phyloP scores from a whole-genome alignment of 108 stramenopile genomes.

The Nitzschia inconspicua region DNA sequence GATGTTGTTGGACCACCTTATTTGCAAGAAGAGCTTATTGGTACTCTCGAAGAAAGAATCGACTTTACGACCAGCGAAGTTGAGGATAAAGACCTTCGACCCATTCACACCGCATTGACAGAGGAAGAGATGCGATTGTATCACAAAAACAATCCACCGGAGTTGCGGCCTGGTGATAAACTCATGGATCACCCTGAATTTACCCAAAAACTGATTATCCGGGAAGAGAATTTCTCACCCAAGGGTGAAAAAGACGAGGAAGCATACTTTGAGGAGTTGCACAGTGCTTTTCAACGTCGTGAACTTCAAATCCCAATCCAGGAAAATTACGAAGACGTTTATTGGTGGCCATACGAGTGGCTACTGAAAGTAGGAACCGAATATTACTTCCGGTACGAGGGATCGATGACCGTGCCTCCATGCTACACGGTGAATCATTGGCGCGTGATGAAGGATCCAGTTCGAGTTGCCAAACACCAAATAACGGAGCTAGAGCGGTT shows the following conservation, averaged over 20 bases:
- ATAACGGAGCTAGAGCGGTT: constrained; percentile 41
- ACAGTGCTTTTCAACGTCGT: constrained; percentile 9
- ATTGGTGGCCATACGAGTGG: constrained; percentile 49
- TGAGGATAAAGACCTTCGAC: not conserved
- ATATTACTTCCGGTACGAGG: constrained; percentile 56
- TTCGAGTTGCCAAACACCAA: constrained; percentile 44
- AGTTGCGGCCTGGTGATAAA: not conserved
- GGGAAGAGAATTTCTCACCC: constrained; percentile 29
- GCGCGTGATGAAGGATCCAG: constrained; percentile 56
- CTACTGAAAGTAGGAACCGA: constrained; percentile 48
- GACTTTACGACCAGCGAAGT: not conserved
- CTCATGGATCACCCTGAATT: not conserved
- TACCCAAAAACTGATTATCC: constrained; percentile 13
- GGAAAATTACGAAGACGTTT: constrained; percentile 31
- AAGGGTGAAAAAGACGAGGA: constrained; percentile 30
- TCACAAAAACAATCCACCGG: constrained; percentile 3
- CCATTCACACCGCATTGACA: not conserved
- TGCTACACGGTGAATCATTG: constrained; percentile 47
- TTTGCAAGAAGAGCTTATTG: too few species aligned
- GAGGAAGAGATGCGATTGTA: constrained; percentile 5
- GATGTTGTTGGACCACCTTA: too few species aligned
- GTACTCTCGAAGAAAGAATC: not conserved
- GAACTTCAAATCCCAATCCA: constrained; percentile 6
- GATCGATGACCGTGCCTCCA: constrained; percentile 45
- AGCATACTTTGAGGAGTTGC: constrained; percentile 26